phyloP scores from a whole-genome alignment of 2,329 filamentous ascomycete species.

The Metarhizium rileyi region DNA sequence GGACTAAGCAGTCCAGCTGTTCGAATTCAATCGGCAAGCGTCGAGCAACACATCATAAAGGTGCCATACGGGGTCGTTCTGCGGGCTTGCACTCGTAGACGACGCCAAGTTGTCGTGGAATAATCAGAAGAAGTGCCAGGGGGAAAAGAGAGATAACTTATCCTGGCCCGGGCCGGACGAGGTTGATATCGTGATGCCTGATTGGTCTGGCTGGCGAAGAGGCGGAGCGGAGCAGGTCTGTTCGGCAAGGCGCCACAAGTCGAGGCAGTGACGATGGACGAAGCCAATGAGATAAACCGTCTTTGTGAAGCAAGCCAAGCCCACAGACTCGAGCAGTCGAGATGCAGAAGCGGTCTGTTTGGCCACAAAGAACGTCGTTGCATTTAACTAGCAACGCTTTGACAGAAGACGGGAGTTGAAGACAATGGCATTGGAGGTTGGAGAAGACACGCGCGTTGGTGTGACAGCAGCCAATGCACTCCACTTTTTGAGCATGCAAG shows the following conservation, averaged over 20 bases:
- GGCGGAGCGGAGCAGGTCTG: conserved; percentile 2
- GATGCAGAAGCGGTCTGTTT: too few relatives aligned
- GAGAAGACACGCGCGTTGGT: too few relatives aligned
- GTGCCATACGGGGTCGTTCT: conserved; percentile 15
- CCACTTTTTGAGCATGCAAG: too few relatives aligned
- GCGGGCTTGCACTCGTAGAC: conserved; percentile 1
- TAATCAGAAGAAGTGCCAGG: background rate
- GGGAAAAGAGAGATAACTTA: background rate
- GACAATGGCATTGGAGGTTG: too few relatives aligned
- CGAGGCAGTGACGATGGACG: too few relatives aligned
- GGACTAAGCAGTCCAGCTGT: background rate
- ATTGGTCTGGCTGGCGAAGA: conserved; percentile 5
- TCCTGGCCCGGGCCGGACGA: background rate
- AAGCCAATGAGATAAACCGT: too few relatives aligned
- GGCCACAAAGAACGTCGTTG: too few relatives aligned
- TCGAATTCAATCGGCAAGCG: conserved; percentile 6
- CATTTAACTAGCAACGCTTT: too few relatives aligned
- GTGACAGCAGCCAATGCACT: too few relatives aligned
- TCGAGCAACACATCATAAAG: conserved; percentile 21
- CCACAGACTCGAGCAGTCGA: too few relatives aligned
- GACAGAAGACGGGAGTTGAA: too few relatives aligned
- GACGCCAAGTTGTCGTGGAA: background rate
- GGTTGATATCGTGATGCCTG: conserved; percentile 5
- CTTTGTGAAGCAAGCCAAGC: too few relatives aligned
- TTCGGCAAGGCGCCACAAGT: background rate